Base-by-base conservation (phyloP, 768 basidiomycete species). In the Hortiboletus flavorubellus region DNA sequence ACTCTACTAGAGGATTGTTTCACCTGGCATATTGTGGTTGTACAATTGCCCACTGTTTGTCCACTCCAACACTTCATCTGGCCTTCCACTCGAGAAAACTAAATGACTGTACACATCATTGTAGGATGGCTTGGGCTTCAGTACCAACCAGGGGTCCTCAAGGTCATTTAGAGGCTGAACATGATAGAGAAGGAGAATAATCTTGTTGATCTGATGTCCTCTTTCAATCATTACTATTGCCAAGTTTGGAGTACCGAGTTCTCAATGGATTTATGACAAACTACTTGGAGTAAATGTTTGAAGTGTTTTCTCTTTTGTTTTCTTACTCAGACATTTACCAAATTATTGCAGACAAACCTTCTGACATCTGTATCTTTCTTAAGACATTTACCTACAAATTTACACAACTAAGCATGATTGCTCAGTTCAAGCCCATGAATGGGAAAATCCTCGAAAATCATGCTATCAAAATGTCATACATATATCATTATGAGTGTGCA, bases 401-500 rank as follows among this genome's bases (percentile, higher is more conserved):
- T 43, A 56, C 65, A 0, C 63, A 63, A 46, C 46, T 46, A 18
- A 60, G 41, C 15, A 30, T 67, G 34, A 61, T 72, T 12, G 56
- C 64, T 12, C 66, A 64, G 11, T 51, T 72, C 43, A 58, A 68
- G 29, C 58, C 66, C 21, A 33, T 30, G 9, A 47, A 29, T 21
- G 51, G 57, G 15, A 42, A 55, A 5, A 31, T 47, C 16, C 49
- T 43, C 23, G 41, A 46, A 15, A 59, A 59, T 44, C 47, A 51
- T 2, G 35, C 47, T 0, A 56, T 58, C 10, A 52, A 60, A 14
- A 51, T 63, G 37, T 68, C 72, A 2, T 63, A 72, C 46, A n/a
- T n/a, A n/a, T n/a, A 68, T 73, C 38, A 75, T 78, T 51, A 59
- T 78, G 37, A 76, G 76, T 26, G 72, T 75, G 8, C 77, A 76